These are phyloP conservation scores for Mucor irregularis DNA, from an alignment of 371 early-diverging fungal genomes.

Conservation along the genomic window DNA sequence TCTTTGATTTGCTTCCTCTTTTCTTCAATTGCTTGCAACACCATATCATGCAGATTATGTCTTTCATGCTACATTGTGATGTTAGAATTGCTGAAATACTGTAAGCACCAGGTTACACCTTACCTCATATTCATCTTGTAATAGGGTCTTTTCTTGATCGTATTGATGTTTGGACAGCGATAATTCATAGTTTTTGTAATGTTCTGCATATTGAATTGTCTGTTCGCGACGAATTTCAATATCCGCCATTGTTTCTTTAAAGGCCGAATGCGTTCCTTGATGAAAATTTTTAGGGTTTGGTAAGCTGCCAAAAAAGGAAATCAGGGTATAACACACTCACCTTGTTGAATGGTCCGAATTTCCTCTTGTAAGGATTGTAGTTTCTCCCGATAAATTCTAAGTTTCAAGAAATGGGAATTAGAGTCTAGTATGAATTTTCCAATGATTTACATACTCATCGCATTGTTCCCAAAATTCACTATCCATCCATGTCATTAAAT, in stretches of 20 bases:
- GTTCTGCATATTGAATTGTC: slow-evolving; percentile 25
- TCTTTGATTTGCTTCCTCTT: slow-evolving; percentile 18
- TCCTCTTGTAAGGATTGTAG: slow-evolving; percentile 30
- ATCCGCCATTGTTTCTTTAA: slow-evolving; percentile 26
- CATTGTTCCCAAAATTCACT: slow-evolving; percentile 35
- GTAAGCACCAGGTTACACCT: too few species aligned
- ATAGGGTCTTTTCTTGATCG: slow-evolving; percentile 16
- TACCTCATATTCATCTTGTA: slow-evolving; percentile 31
- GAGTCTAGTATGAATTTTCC: too few species aligned
- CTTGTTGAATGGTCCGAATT: slow-evolving; percentile 28
- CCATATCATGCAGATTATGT: slow-evolving; percentile 20
- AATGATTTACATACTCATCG: slow-evolving; percentile 36
- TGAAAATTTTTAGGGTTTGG: not conserved
- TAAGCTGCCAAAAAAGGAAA: not conserved
- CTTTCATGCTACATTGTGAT: slow-evolving; percentile 26
- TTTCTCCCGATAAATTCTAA: slow-evolving; percentile 31
- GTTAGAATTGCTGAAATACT: too few species aligned
- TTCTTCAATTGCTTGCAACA: slow-evolving; percentile 26
- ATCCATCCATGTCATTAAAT: slow-evolving; percentile 32
- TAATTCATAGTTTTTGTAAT: slow-evolving; percentile 26
- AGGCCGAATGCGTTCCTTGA: slow-evolving; percentile 33
- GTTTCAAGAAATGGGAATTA: not conserved
- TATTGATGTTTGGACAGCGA: slow-evolving; percentile 21
- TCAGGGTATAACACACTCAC: slow-evolving; percentile 5
- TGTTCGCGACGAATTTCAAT: slow-evolving; percentile 28